Evolutionary conservation across 2,329 filamentous ascomycete genomes (phyloP).

Genomic region (Bipolaris zeicola): DNA sequence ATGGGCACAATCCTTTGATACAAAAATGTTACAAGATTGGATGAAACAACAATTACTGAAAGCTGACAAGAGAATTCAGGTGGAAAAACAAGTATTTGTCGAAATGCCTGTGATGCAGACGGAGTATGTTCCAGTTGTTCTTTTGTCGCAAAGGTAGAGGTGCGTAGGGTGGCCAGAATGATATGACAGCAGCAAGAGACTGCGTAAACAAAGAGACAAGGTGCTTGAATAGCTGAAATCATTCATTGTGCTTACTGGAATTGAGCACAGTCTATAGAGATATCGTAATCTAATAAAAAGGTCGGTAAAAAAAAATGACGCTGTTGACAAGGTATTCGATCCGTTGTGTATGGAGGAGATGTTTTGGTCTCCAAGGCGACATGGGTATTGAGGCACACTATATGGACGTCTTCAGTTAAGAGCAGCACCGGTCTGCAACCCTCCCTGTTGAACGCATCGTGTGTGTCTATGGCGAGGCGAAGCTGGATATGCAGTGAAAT

Average conservation of each 20-base stretch:
- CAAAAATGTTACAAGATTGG: neutral
- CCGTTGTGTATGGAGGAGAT: neutral
- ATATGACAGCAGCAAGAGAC: neutral
- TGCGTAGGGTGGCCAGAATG: neutral
- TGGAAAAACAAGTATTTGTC: neutral
- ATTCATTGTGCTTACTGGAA: neutral
- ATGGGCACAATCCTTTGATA: no score
- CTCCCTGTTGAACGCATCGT: neutral
- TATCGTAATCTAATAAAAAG: neutral
- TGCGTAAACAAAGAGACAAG: neutral
- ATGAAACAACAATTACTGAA: neutral
- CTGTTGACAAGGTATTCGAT: neutral
- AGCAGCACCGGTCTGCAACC: neutral
- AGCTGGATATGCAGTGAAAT: neutral
- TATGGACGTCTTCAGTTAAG: neutral
- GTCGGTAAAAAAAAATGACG: neutral
- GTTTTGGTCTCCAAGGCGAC: neutral
- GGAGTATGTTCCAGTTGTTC: no score
- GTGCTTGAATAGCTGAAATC: neutral
- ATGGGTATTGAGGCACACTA: neutral
- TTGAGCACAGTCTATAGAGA: constrained; percentile 2
- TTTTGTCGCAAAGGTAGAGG: neutral
- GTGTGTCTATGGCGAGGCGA: neutral
- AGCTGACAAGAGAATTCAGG: neutral
- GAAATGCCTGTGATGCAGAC: no score